A percentile compares a stretch with the other conserved stretches of the same genome.
Evolutionary conservation across 2,329 filamentous ascomycete genomes (phyloP).

Genomic region (Pseudogymnoascus verrucosus): DNA sequence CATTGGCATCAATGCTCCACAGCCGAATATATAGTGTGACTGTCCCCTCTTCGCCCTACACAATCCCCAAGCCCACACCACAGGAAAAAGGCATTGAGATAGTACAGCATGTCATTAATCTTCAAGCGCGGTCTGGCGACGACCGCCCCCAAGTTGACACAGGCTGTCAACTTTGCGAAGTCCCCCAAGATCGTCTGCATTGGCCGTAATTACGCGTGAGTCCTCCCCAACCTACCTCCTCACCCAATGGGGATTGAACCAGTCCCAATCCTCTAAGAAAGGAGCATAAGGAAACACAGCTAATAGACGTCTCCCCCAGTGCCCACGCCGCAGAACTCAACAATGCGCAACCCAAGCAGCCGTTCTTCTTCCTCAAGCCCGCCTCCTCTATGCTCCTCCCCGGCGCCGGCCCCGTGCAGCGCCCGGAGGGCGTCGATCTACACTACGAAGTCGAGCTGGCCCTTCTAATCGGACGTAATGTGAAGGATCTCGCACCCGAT

Average conservation of each 20-base stretch:
- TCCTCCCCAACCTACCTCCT: slow-evolving; percentile 17
- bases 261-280: slow-evolving; percentile 7
- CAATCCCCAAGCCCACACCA: not conserved
- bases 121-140: slow-evolving; percentile 24
- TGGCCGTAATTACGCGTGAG: slow-evolving; percentile 90
- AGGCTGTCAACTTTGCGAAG: slow-evolving; percentile 29
- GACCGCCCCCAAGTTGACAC: slow-evolving; percentile 27
- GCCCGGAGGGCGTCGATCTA: slow-evolving; percentile 73
- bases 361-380: slow-evolving; percentile 99
- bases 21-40: not conserved
- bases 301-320: slow-evolving; percentile 35
- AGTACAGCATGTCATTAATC: not conserved
- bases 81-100: not conserved
- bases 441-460: slow-evolving; percentile 96
- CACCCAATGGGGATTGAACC: not conserved
- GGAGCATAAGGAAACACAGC: slow-evolving; percentile 7
- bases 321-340: slow-evolving; percentile 92
- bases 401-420: slow-evolving; percentile 68
- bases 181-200: slow-evolving; percentile 61
- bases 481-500: slow-evolving; percentile 62
- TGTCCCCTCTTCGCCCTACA: not conserved
- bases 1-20: not conserved
- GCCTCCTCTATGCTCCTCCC: slow-evolving; percentile 77
- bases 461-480: slow-evolving; percentile 73
- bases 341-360: slow-evolving; percentile 80